Evolutionary conservation across 352 stramenopile genomes (phyloP), one percentile per base, ranked within the genome.

Genomic region (Phytophthora pluvialis): DNA sequence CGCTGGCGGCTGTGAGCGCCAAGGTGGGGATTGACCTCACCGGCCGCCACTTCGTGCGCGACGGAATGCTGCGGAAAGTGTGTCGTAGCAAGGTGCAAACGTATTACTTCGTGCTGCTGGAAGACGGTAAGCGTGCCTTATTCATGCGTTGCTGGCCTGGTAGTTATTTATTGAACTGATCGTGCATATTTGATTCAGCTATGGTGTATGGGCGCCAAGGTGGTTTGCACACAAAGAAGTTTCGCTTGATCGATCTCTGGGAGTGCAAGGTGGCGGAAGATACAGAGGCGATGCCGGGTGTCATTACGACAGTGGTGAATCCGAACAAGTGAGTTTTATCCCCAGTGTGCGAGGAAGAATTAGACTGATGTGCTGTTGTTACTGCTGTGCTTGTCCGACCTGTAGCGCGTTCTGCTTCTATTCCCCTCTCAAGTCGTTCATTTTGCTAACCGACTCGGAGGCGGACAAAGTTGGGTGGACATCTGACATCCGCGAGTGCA

Each of bases 371-470:
- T 35, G 18, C 15, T 48, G 33, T 45, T 64, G n/a, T n/a, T 64
- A 4, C 21, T 63, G 32, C 18, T 60, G 10, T 36, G 13, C 26
- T 48, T 40, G 49, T 7, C 15, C 31, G 52, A 47, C 15, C 63
- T 33, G 29, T 40, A 95, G 83, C 49, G 88, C 88, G 0, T 93
- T 95, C 48, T 92, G 88, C 56, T 95, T 95, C 38, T 93, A 88
- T 48, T 95, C 88, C 2, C 87, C 82, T 13, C 75, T 91, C 18
- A 95, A 95, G 71, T 95, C 88, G 26, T 95, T 95, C 51, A 91
- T 95, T 45, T 67, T 95, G 35, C 68, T 95, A 12, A 73, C 88
- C 6, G 69, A 88, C 11, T 89, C 82, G 8, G 72, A 90, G 16
- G 69, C 78, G 52, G 84, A 89, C 21, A 93, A 93, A 60, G 26